phyloP scores from a whole-genome alignment of 2,329 filamentous ascomycete genomes.

The Fusarium temperatum region DNA sequence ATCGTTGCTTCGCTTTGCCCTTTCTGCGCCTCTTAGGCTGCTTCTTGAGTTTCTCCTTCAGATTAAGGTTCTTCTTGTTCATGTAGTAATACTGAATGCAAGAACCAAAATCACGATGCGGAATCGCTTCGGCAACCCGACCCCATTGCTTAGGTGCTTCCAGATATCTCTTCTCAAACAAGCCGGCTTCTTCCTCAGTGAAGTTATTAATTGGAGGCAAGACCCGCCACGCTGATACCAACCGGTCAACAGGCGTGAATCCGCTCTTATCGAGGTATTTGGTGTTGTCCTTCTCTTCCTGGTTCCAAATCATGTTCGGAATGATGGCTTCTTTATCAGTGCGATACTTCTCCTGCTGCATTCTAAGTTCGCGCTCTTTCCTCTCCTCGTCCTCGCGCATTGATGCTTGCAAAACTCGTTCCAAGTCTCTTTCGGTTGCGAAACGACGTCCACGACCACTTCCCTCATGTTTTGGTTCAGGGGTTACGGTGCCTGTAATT shows the following conservation, averaged over 20 bases:
- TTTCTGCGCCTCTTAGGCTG: slow-evolving; percentile 68
- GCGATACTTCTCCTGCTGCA: slow-evolving; percentile 74
- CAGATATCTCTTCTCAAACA: slow-evolving; percentile 78
- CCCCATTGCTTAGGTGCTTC: slow-evolving; percentile 86
- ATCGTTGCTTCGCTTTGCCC: slow-evolving; percentile 66
- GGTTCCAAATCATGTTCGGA: slow-evolving; percentile 73
- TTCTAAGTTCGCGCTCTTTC: slow-evolving; percentile 70
- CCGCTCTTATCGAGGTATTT: slow-evolving; percentile 74
- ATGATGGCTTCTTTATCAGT: slow-evolving; percentile 81
- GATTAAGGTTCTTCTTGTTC: slow-evolving; percentile 77
- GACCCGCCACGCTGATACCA: slow-evolving; percentile 76
- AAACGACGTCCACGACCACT: slow-evolving; percentile 65
- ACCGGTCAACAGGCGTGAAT: slow-evolving; percentile 69
- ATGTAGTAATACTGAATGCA: slow-evolving; percentile 90
- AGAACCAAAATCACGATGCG: slow-evolving; percentile 75
- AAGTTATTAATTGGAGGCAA: slow-evolving; percentile 80
- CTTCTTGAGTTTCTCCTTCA: slow-evolving; percentile 79
- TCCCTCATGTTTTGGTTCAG: slow-evolving; percentile 67
- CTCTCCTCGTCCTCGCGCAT: slow-evolving; percentile 75
- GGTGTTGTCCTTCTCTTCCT: slow-evolving; percentile 65
- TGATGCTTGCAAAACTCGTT: slow-evolving; percentile 77
- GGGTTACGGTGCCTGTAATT: slow-evolving; percentile 49
- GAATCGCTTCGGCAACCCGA: slow-evolving; percentile 74
- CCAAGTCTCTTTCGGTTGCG: slow-evolving; percentile 77
- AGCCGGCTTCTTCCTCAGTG: slow-evolving; percentile 72